A percentile compares a stretch with the other conserved stretches of the same genome.
Conservation (phyloP, 2,329 filamentous ascomycete species). For the Cercospora sojina region DNA sequence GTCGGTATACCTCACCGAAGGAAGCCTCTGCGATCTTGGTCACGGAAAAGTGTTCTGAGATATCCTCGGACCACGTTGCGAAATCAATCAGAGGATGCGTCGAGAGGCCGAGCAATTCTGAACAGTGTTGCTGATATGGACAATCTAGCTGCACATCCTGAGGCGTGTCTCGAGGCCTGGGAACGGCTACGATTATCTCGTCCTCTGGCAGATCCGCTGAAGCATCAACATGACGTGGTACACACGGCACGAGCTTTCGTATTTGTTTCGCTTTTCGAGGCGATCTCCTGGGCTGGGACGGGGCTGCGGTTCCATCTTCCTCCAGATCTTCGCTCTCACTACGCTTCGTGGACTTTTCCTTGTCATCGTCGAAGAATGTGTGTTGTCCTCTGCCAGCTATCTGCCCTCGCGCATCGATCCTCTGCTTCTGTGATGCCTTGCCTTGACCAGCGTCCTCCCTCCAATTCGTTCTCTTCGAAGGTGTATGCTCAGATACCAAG, state of each 20-base stretch:
- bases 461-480: conserved; percentile 11
- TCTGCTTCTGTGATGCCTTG: conserved; percentile 11
- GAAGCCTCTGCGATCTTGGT: conserved; percentile 65
- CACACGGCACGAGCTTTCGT: not conserved
- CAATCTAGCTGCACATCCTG: not conserved
- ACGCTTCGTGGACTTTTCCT: not conserved
- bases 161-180: too few relatives aligned
- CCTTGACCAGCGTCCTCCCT: not conserved
- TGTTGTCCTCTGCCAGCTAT: conserved; percentile 11
- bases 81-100: conserved; percentile 41
- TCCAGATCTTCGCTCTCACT: not conserved
- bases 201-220: not conserved
- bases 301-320: not conserved
- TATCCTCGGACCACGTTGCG: conserved; percentile 42
- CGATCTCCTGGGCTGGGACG: not conserved
- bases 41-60: conserved; percentile 50
- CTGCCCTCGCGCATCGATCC: conserved; percentile 3
- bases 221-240: not conserved
- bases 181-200: not conserved
- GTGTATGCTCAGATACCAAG: not conserved
- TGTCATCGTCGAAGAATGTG: conserved; percentile 17
- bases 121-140: conserved; percentile 32
- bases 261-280: conserved; percentile 8
- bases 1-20: conserved; percentile 64
- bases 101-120: conserved; percentile 33